Evolutionary conservation across 2,329 filamentous ascomycete genomes (phyloP).

Genomic region (Periconia sp.): DNA sequence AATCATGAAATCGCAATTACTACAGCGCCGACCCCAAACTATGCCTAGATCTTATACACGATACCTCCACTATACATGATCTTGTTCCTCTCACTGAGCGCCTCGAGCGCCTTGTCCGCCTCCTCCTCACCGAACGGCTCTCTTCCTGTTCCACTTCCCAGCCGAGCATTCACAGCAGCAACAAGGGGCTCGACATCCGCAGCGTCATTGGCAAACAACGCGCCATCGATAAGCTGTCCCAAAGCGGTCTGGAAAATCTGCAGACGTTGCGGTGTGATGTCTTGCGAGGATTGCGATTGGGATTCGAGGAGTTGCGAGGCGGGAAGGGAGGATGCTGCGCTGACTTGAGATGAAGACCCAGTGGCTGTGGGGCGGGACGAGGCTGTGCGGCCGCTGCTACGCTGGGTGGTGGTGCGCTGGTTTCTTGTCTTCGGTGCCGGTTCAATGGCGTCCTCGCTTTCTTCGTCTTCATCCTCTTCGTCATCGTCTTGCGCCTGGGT

Average conservation of each 20-base stretch:
- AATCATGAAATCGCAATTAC: background rate
- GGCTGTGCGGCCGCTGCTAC: slow-evolving; percentile 37
- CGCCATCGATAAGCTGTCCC: slow-evolving; percentile 78
- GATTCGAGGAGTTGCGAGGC: slow-evolving; percentile 68
- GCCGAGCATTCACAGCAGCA: slow-evolving; percentile 72
- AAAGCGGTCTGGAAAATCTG: slow-evolving; percentile 76
- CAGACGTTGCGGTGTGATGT: slow-evolving; percentile 66
- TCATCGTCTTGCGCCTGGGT: slow-evolving; percentile 45
- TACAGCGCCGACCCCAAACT: background rate
- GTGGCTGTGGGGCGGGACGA: slow-evolving; percentile 31
- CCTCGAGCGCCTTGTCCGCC: slow-evolving; percentile 73
- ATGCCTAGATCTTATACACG: slow-evolving; percentile 50
- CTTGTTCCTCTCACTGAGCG: slow-evolving; percentile 81
- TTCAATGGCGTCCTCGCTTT: slow-evolving; percentile 58
- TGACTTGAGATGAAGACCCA: slow-evolving; percentile 59
- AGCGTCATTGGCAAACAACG: slow-evolving; percentile 84
- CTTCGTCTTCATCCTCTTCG: slow-evolving; percentile 57
- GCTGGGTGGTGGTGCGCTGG: slow-evolving; percentile 44
- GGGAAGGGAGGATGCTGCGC: slow-evolving; percentile 77
- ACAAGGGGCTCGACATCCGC: slow-evolving; percentile 76
- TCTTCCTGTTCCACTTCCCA: slow-evolving; percentile 62
- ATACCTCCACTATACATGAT: slow-evolving; percentile 69
- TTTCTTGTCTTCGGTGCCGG: slow-evolving; percentile 51
- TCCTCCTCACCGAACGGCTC: slow-evolving; percentile 69
- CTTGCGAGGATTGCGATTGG: slow-evolving; percentile 47